Evolutionary conservation across 192 early-diverging fungal genomes (phyloP).

Genomic region (Obelidium mucronatum): DNA sequence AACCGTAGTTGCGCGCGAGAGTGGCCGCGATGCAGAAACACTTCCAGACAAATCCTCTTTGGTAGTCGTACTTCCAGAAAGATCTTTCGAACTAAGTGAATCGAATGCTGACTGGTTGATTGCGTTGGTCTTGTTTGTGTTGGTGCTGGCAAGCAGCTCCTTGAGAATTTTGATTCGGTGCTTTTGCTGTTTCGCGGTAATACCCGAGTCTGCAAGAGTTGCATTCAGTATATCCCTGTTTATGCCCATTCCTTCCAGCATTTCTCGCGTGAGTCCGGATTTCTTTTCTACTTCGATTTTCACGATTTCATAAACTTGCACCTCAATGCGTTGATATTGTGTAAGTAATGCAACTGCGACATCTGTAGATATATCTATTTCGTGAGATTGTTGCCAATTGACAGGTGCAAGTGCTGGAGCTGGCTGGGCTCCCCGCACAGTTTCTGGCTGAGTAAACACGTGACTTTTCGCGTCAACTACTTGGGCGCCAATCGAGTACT

Average conservation of each 20-base stretch:
- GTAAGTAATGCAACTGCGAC: not conserved
- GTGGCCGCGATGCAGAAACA: not conserved
- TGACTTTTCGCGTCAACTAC: constrained; percentile 9
- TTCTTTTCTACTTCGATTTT: constrained; percentile 25
- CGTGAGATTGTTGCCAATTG: not conserved
- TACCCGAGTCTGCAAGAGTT: constrained; percentile 16
- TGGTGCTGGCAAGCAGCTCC: not conserved
- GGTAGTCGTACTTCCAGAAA: not conserved
- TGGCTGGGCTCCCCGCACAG: not conserved
- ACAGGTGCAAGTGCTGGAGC: not conserved
- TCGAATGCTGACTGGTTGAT: not conserved
- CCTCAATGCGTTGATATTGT: not conserved
- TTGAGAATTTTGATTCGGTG: not conserved
- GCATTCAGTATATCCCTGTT: not conserved
- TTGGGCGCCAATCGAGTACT: not conserved
- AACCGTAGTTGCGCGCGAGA: not conserved
- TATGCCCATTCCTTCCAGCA: constrained; percentile 6
- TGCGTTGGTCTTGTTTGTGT: not conserved
- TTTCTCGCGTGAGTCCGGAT: constrained; percentile 17
- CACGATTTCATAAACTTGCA: constrained; percentile 16
- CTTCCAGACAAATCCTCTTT: not conserved
- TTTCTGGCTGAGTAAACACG: constrained; percentile 11
- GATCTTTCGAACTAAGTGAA: constrained; percentile 2
- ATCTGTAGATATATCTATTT: constrained; percentile 1
- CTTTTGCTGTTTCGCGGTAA: constrained; percentile 5